A percentile compares a stretch with the other conserved stretches of the same genome.
These are phyloP conservation scores for Geranium brycei DNA, from an alignment of 345 rosid genomes.

Conservation along the genomic window DNA sequence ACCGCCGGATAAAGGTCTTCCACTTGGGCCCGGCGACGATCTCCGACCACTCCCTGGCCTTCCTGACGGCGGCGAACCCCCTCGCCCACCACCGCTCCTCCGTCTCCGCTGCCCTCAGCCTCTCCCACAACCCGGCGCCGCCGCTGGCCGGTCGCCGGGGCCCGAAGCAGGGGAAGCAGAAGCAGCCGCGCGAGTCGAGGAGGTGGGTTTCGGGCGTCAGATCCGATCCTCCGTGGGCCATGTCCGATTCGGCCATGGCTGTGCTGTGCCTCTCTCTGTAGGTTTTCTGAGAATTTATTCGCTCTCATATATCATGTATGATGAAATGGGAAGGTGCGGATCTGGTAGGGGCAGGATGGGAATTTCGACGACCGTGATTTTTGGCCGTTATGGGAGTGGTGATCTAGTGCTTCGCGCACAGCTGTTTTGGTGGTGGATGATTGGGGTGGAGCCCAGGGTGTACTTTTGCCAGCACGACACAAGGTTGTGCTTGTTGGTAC, in stretches of 20 bases:
- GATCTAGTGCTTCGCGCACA: no score
- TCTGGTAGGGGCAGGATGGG: no score
- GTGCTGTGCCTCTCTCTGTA: neutral
- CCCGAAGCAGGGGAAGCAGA: neutral
- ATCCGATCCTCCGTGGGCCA: neutral
- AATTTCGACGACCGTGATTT: no score
- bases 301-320: neutral
- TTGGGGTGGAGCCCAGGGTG: no score
- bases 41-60: slow-evolving; percentile 86
- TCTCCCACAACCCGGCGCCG: neutral
- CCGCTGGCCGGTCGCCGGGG: neutral
- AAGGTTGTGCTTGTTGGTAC: no score
- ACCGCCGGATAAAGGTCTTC: slow-evolving; percentile 88
- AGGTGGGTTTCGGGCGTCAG: neutral
- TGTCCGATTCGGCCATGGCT: neutral
- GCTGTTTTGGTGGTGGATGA: no score
- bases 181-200: neutral
- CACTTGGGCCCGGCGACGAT: slow-evolving; percentile 90
- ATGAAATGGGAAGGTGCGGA: no score
- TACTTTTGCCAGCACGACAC: no score
- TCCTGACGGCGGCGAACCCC: slow-evolving; percentile 30
- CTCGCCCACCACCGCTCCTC: slow-evolving; percentile 38
- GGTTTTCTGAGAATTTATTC: no score
- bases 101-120: neutral
- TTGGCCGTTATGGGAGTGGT: no score